phyloP scores from a whole-genome alignment of 257 asterid species.

The Solanum pinnatisectum region DNA sequence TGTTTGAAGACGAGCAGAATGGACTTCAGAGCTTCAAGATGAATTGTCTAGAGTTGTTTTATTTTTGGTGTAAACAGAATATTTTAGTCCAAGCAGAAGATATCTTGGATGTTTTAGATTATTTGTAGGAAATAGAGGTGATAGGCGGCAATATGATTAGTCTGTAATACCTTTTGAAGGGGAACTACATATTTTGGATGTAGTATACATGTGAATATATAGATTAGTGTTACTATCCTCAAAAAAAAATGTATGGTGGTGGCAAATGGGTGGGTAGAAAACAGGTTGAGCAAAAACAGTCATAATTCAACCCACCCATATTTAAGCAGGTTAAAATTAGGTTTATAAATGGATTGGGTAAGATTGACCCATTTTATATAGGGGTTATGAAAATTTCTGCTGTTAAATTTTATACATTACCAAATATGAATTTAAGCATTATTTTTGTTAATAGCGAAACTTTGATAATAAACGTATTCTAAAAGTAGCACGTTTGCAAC shows the following conservation, averaged over 20 bases:
- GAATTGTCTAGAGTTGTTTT: too few species aligned
- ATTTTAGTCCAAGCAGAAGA: too few species aligned
- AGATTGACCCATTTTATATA: neutral
- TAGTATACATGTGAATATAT: too few species aligned
- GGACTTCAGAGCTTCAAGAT: too few species aligned
- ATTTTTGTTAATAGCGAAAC: neutral
- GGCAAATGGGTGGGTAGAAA: neutral
- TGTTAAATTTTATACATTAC: neutral
- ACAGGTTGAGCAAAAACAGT: neutral
- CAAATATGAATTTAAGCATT: neutral
- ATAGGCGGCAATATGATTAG: too few species aligned
- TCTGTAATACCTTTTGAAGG: too few species aligned
- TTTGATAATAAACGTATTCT: neutral
- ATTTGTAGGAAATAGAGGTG: too few species aligned
- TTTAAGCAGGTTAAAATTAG: neutral
- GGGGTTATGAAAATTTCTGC: neutral
- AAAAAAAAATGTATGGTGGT: neutral
- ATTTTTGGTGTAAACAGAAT: too few species aligned
- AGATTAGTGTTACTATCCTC: too few species aligned
- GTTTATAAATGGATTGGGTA: neutral
- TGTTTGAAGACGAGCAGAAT: too few species aligned
- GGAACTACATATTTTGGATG: too few species aligned
- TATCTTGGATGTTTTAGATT: too few species aligned
- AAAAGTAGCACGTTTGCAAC: neutral
- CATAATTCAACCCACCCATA: neutral